Conservation (phyloP, 306 rosid genomes). For the Dryas drummondii region DNA sequence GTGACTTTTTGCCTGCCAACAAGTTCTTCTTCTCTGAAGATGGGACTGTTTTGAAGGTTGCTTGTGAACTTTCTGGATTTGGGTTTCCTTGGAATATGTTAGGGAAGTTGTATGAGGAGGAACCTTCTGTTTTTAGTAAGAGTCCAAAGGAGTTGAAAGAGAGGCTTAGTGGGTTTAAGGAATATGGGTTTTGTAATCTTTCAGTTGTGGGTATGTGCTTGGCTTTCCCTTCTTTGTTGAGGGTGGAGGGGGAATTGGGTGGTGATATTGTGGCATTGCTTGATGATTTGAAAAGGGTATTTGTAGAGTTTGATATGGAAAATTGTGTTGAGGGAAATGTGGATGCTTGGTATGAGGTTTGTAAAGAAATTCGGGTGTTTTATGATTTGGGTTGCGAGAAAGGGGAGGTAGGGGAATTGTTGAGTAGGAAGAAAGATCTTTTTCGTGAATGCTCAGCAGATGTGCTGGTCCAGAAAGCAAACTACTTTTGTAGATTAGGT, state of each 20-base stretch:
- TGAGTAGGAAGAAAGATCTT: conserved; percentile 44
- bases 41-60: conserved; percentile 45
- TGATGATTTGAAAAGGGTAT: conserved; percentile 43
- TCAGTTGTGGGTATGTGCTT: conserved; percentile 62
- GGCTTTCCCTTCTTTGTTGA: conserved; percentile 63
- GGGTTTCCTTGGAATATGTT: conserved; percentile 86
- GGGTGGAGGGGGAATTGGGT: conserved; percentile 27
- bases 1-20: conserved; percentile 40
- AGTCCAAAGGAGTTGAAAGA: conserved; percentile 37
- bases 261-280: conserved; percentile 41
- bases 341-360: conserved; percentile 53
- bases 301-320: conserved; percentile 50
- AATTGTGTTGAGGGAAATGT: conserved; percentile 54
- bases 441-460: conserved; percentile 53
- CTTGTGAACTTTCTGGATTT: conserved; percentile 54
- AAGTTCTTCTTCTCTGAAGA: conserved; percentile 77
- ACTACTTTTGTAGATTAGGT: conserved; percentile 58
- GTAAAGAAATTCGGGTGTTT: conserved; percentile 62
- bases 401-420: conserved; percentile 37
- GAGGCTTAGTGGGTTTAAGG: conserved; percentile 45
- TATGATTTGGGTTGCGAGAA: conserved; percentile 52
- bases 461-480: conserved; percentile 37
- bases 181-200: conserved; percentile 48
- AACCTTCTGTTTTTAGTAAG: conserved; percentile 39
- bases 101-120: conserved; percentile 56